phyloP scores from a whole-genome alignment of 495 filamentous ascomycete genomes.

The Astrothelium macrocarpum region DNA sequence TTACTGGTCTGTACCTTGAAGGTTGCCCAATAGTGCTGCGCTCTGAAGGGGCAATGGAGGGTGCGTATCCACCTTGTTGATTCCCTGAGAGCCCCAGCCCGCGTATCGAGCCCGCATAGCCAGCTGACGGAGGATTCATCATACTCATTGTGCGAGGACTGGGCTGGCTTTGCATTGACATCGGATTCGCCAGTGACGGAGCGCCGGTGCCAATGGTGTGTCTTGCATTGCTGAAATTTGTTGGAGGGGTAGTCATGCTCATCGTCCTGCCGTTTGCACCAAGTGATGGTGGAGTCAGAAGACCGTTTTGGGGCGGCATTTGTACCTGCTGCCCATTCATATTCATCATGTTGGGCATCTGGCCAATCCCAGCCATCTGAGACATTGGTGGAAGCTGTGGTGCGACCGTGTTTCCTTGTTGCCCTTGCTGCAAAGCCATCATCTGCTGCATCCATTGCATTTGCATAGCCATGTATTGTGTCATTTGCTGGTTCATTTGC shows the following conservation, averaged over 20 bases:
- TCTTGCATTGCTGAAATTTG: constrained; percentile 9
- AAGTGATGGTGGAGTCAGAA: constrained; percentile 2
- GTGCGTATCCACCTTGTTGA: constrained; percentile 44
- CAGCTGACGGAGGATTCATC: constrained; percentile 16
- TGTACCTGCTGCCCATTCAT: constrained; percentile 7
- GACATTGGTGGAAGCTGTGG: constrained; percentile 10
- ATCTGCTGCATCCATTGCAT: constrained; percentile 79
- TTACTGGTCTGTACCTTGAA: constrained; percentile 87
- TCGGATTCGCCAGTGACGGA: neutral
- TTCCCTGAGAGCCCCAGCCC: constrained; percentile 40
- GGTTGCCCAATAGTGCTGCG: constrained; percentile 86
- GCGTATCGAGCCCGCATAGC: constrained; percentile 14
- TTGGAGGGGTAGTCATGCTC: constrained; percentile 5
- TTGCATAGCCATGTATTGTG: constrained; percentile 88
- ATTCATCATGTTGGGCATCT: constrained; percentile 3
- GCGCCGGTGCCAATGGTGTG: constrained; percentile 8
- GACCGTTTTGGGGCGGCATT: constrained; percentile 7
- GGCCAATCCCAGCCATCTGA: neutral
- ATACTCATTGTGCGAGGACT: constrained; percentile 21
- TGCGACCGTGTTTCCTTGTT: constrained; percentile 17
- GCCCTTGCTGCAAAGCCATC: constrained; percentile 43
- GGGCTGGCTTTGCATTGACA: constrained; percentile 6
- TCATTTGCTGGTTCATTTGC: constrained; percentile 72
- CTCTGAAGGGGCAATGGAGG: constrained; percentile 85
- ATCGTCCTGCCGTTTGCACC: constrained; percentile 6